Conservation (phyloP, 306 rosid species). For the Lathyrus sativus region DNA sequence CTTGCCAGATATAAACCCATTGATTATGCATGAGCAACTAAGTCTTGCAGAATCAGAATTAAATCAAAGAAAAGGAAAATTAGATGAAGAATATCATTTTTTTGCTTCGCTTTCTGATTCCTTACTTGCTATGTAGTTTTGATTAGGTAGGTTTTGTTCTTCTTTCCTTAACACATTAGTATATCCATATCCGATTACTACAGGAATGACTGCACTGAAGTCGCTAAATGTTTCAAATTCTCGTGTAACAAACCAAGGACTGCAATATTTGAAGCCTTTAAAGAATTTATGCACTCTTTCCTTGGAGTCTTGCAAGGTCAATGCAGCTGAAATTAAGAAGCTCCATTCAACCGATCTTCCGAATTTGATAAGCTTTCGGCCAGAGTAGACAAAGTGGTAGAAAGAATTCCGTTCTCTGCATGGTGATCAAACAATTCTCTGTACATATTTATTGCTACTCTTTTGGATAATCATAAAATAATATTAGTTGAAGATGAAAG, state of each 20-base stretch:
- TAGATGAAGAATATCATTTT: slow-evolving; percentile 14
- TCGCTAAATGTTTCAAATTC: slow-evolving; percentile 80
- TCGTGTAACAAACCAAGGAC: slow-evolving; percentile 71
- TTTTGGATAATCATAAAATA: slow-evolving; percentile 31
- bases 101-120: slow-evolving; percentile 19
- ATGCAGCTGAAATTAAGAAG: slow-evolving; percentile 74
- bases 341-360: slow-evolving; percentile 79
- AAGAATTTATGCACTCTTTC: slow-evolving; percentile 77
- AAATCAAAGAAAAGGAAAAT: slow-evolving; percentile 11
- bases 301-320: slow-evolving; percentile 86
- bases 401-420: slow-evolving; percentile 25
- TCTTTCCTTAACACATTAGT: slow-evolving; percentile 2
- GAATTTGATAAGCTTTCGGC: slow-evolving; percentile 80
- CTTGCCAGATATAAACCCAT: neutral
- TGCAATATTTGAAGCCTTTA: slow-evolving; percentile 69
- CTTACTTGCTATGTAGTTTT: slow-evolving; percentile 10
- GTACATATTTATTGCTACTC: slow-evolving; percentile 41
- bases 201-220: slow-evolving; percentile 81
- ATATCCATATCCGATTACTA: slow-evolving; percentile 41
- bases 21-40: slow-evolving; percentile 8
- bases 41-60: slow-evolving; percentile 11
- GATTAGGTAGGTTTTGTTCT: slow-evolving; percentile 27
- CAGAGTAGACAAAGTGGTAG: slow-evolving; percentile 52
- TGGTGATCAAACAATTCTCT: slow-evolving; percentile 32
- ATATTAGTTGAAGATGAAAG: slow-evolving; percentile 1